Conservation (phyloP, 768 basidiomycete species). For the Megacollybia marginata region DNA sequence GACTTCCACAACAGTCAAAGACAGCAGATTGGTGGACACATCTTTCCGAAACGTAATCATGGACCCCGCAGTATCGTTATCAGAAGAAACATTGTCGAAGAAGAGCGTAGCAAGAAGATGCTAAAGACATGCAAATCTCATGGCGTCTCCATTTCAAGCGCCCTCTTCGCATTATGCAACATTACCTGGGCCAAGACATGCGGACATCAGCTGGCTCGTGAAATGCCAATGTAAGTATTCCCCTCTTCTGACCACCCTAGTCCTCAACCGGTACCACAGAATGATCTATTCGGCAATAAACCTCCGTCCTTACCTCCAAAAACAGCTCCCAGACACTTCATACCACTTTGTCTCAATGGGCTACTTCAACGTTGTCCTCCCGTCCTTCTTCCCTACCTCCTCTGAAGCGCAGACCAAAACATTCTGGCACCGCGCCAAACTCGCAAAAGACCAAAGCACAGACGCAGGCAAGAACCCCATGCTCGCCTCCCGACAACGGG, state of each 20-base stretch:
- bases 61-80: conserved; percentile 48
- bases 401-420: conserved; percentile 26
- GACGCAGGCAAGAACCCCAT: conserved; percentile 57
- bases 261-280: neutral
- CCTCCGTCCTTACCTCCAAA: conserved; percentile 50
- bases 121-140: conserved; percentile 63
- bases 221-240: conserved; percentile 33
- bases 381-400: conserved; percentile 53
- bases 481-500: conserved; percentile 51
- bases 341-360: conserved; percentile 79
- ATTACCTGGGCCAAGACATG: conserved; percentile 60
- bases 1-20: conserved; percentile 49
- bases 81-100: conserved; percentile 55
- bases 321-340: conserved; percentile 40
- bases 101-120: conserved; percentile 50
- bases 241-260: conserved; percentile 35
- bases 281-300: conserved; percentile 69
- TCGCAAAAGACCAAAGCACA: conserved; percentile 62
- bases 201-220: neutral
- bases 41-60: conserved; percentile 46
- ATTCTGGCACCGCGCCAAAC: conserved; percentile 74
- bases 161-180: conserved; percentile 70
- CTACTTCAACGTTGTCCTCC: conserved; percentile 78
- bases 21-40: conserved; percentile 60
- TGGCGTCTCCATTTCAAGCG: conserved; percentile 68